Conservation (phyloP, 2,329 filamentous ascomycete species). For the Chalaropsis ovoidea region DNA sequence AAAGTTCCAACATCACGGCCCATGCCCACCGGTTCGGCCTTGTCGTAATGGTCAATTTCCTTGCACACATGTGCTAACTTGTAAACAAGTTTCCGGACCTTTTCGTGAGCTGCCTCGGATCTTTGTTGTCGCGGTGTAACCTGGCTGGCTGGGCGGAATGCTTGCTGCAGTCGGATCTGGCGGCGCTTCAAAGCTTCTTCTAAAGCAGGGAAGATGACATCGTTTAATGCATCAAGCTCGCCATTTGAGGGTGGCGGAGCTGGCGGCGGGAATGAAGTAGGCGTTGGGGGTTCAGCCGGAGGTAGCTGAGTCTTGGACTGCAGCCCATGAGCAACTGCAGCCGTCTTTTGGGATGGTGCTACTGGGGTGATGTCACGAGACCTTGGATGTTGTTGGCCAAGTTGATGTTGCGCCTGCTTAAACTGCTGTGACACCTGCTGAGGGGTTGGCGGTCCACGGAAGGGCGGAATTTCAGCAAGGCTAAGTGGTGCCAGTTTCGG, state of each 20-base stretch:
- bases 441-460: slow-evolving; percentile 35
- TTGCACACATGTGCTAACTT: slow-evolving; percentile 76
- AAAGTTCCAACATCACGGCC: slow-evolving; percentile 81
- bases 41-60: slow-evolving; percentile 84
- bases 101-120: slow-evolving; percentile 64
- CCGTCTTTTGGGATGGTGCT: slow-evolving; percentile 20
- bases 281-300: slow-evolving; percentile 32
- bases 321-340: slow-evolving; percentile 26
- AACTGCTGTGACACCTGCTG: slow-evolving; percentile 26
- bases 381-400: slow-evolving; percentile 20
- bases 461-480: slow-evolving; percentile 48
- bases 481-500: slow-evolving; percentile 35
- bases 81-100: slow-evolving; percentile 67
- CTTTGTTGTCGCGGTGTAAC: slow-evolving; percentile 57
- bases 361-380: slow-evolving; percentile 27
- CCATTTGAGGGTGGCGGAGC: slow-evolving; percentile 50
- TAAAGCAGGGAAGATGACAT: slow-evolving; percentile 85
- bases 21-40: slow-evolving; percentile 82
- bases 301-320: slow-evolving; percentile 32
- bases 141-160: slow-evolving; percentile 37
- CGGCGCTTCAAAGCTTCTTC: slow-evolving; percentile 83
- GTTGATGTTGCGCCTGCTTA: slow-evolving; percentile 27
- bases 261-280: slow-evolving; percentile 46
- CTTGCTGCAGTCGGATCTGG: slow-evolving; percentile 49
- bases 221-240: slow-evolving; percentile 75